Percentiles rank a stretch among this genome's conserved stretches.
Evolutionary conservation across 2,329 filamentous ascomycete species (phyloP).

Genomic region (Aureobasidium sp.): DNA sequence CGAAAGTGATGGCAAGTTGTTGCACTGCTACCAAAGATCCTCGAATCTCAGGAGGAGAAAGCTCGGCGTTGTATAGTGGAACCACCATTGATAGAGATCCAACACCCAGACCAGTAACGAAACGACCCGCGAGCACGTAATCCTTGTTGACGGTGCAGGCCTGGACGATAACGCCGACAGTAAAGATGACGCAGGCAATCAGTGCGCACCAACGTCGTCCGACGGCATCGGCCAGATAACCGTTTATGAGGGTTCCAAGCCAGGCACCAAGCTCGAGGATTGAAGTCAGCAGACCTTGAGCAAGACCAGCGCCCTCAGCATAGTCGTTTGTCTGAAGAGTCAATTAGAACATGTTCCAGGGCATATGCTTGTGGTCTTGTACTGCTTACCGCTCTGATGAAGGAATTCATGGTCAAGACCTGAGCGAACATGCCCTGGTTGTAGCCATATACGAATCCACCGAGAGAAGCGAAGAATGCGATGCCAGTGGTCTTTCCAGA

Average conservation of each 20-base stretch:
- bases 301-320: slow-evolving; percentile 15
- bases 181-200: slow-evolving; percentile 16
- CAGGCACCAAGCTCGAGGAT: slow-evolving; percentile 18
- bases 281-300: slow-evolving; percentile 18
- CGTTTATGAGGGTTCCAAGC: slow-evolving; percentile 53
- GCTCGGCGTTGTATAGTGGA: slow-evolving; percentile 34
- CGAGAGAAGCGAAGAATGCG: slow-evolving; percentile 20
- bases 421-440: slow-evolving; percentile 23
- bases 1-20: slow-evolving; percentile 48
- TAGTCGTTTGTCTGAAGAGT: slow-evolving; percentile 15
- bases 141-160: slow-evolving; percentile 47
- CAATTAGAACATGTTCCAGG: neutral
- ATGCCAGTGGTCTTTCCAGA: slow-evolving; percentile 21
- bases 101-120: slow-evolving; percentile 59
- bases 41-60: slow-evolving; percentile 48
- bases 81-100: slow-evolving; percentile 59
- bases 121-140: slow-evolving; percentile 57
- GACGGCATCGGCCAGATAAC: slow-evolving; percentile 34
- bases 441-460: slow-evolving; percentile 22
- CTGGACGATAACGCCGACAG: slow-evolving; percentile 57
- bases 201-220: slow-evolving; percentile 11
- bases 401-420: slow-evolving; percentile 20
- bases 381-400: slow-evolving; percentile 13
- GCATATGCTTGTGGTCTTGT: too few species aligned
- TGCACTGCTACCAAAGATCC: slow-evolving; percentile 56